Evolutionary conservation across 768 basidiomycete genomes (phyloP).

Genomic region (Daedaleopsis sinensis): DNA sequence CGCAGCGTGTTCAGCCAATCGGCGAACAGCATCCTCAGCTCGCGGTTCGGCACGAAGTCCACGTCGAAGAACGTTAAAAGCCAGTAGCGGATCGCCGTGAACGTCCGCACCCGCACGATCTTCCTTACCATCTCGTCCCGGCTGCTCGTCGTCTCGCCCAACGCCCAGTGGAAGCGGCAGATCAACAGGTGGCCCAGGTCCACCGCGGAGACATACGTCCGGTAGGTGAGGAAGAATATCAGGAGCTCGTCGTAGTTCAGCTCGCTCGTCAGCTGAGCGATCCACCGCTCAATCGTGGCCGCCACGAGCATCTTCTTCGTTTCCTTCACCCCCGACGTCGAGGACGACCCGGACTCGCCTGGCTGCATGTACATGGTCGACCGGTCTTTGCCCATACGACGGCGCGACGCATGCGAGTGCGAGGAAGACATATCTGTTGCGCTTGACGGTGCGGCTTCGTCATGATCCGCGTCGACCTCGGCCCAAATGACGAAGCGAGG

Average conservation of each 20-base stretch:
- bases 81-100: constrained; percentile 91
- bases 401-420: constrained; percentile 13
- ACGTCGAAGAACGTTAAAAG: constrained; percentile 86
- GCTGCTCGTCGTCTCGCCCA: constrained; percentile 49
- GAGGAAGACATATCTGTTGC: constrained; percentile 22
- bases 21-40: constrained; percentile 71
- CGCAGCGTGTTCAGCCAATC: constrained; percentile 82
- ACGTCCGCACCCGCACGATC: constrained; percentile 86
- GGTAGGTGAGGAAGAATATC: constrained; percentile 91
- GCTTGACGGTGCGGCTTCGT: constrained; percentile 17
- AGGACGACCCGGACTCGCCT: not conserved
- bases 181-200: constrained; percentile 84
- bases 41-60: constrained; percentile 83
- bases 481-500: constrained; percentile 95
- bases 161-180: constrained; percentile 88
- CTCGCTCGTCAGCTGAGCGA: constrained; percentile 87
- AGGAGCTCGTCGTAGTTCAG: constrained; percentile 86
- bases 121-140: constrained; percentile 73
- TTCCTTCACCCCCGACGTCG: constrained; percentile 20
- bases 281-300: constrained; percentile 92
- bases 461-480: constrained; percentile 42
- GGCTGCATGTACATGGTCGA: not conserved
- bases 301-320: constrained; percentile 68
- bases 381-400: constrained; percentile 26
- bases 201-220: constrained; percentile 77